Conservation (phyloP, 2,329 filamentous ascomycete genomes). For the Trichocomaceae sp. region DNA sequence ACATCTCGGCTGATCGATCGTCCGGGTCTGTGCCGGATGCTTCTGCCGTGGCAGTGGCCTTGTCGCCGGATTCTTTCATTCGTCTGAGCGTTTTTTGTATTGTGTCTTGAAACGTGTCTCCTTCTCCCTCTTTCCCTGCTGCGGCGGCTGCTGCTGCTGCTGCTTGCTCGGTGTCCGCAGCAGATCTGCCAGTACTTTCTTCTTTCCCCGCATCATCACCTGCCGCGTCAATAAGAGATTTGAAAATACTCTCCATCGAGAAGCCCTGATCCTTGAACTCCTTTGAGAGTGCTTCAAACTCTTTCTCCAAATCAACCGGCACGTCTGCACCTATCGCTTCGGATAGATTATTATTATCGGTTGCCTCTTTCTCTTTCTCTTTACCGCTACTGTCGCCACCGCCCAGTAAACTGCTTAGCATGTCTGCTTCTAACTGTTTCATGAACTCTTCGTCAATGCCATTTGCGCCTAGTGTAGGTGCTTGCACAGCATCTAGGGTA, state of each 20-base stretch:
- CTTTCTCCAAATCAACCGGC: slow-evolving; percentile 23
- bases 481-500: background rate
- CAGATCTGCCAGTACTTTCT: background rate
- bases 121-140: slow-evolving; percentile 36
- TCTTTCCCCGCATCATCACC: slow-evolving; percentile 2
- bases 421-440: slow-evolving; percentile 79
- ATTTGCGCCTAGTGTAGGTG: slow-evolving; percentile 10
- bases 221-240: slow-evolving; percentile 32
- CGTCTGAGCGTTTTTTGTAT: slow-evolving; percentile 93
- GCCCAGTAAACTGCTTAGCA: slow-evolving; percentile 65
- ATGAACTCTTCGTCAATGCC: slow-evolving; percentile 52
- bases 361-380: slow-evolving; percentile 17
- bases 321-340: slow-evolving; percentile 14
- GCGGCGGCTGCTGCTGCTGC: slow-evolving; percentile 21
- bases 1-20: slow-evolving; percentile 64
- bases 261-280: slow-evolving; percentile 31
- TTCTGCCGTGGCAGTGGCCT: slow-evolving; percentile 66
- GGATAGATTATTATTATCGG: background rate
- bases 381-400: slow-evolving; percentile 48
- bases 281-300: slow-evolving; percentile 31
- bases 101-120: slow-evolving; percentile 71
- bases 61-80: slow-evolving; percentile 82
- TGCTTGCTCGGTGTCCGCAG: slow-evolving; percentile 4
- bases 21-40: slow-evolving; percentile 46
- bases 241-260: slow-evolving; percentile 29